Conservation (phyloP, 345 rosid species). For the Citrus sp. region DNA sequence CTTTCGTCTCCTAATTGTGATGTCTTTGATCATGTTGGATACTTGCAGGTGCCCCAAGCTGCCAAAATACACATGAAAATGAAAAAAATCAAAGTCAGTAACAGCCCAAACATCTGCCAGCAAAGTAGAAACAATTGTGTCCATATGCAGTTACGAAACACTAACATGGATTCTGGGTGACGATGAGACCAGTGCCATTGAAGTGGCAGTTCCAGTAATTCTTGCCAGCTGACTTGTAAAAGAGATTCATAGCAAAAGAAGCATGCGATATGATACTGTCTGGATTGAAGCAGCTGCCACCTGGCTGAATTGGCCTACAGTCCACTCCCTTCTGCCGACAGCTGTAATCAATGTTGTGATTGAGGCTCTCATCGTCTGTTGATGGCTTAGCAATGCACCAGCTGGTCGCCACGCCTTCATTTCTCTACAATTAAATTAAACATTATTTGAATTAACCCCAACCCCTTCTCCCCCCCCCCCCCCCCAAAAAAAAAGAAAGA, state of each 20-base stretch:
- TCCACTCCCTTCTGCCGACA: conserved; percentile 31
- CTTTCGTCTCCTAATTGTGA: too few relatives aligned
- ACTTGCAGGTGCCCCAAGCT: background rate
- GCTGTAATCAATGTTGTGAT: conserved; percentile 30
- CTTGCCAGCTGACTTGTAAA: conserved; percentile 25
- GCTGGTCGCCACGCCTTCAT: background rate
- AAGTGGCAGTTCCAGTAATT: conserved; percentile 30
- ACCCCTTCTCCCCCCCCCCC: too few relatives aligned
- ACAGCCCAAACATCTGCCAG: background rate
- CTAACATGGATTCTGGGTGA: conserved; percentile 29
- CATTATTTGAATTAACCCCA: too few relatives aligned
- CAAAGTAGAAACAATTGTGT: background rate
- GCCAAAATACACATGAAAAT: background rate
- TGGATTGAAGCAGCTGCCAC: conserved; percentile 32
- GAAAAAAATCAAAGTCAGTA: background rate
- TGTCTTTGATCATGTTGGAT: background rate
- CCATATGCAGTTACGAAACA: background rate
- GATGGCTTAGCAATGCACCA: conserved; percentile 30
- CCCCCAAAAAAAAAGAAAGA: too few relatives aligned
- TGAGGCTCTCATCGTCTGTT: conserved; percentile 1
- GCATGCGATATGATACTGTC: conserved; percentile 27
- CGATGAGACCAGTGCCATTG: conserved; percentile 22
- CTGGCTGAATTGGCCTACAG: conserved; percentile 37
- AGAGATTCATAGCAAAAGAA: conserved; percentile 41
- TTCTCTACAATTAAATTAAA: background rate